Percentiles rank a stretch among this genome's conserved stretches.
These are phyloP conservation scores for Globisporangium heterothallicum DNA, from an alignment of 352 stramenopile genomes.

Conservation along the genomic window DNA sequence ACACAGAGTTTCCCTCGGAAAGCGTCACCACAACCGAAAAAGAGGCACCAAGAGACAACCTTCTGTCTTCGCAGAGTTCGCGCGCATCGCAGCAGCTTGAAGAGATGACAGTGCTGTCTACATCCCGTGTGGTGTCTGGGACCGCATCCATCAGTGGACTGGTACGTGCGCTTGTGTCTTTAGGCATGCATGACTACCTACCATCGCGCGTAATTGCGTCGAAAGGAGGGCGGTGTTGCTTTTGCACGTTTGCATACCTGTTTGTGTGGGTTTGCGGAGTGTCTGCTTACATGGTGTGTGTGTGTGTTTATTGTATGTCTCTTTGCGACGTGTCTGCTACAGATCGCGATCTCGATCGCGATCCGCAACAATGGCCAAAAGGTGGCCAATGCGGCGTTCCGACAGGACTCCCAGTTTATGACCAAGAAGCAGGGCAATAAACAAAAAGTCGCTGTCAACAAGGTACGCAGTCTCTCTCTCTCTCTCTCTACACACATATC, in stretches of 20 bases:
- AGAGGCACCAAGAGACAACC: neutral
- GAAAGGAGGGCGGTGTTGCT: neutral
- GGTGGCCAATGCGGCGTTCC: constrained; percentile 37
- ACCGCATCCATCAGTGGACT: constrained; percentile 36
- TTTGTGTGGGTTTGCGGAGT: too few relatives aligned
- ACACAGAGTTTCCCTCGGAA: neutral
- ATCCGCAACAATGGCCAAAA: constrained; percentile 65
- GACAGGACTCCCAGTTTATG: constrained; percentile 64
- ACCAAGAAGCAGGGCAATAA: constrained; percentile 66
- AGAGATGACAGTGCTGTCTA: constrained; percentile 59
- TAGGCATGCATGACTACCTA: too few relatives aligned
- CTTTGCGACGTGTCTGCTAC: neutral
- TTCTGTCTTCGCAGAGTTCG: too few relatives aligned
- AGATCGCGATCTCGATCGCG: constrained; percentile 54
- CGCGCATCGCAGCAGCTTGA: neutral
- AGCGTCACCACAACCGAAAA: neutral
- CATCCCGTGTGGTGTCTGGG: constrained; percentile 37
- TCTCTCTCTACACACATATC: neutral
- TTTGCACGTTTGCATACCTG: too few relatives aligned
- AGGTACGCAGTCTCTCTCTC: constrained; percentile 13
- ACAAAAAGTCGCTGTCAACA: constrained; percentile 67
- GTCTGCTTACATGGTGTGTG: too few relatives aligned
- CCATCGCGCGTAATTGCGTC: too few relatives aligned
- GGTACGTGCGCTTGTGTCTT: constrained; percentile 17
- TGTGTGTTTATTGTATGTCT: neutral